Conservation (phyloP, 2,329 filamentous ascomycete genomes). For the Eurotiales sp. region DNA sequence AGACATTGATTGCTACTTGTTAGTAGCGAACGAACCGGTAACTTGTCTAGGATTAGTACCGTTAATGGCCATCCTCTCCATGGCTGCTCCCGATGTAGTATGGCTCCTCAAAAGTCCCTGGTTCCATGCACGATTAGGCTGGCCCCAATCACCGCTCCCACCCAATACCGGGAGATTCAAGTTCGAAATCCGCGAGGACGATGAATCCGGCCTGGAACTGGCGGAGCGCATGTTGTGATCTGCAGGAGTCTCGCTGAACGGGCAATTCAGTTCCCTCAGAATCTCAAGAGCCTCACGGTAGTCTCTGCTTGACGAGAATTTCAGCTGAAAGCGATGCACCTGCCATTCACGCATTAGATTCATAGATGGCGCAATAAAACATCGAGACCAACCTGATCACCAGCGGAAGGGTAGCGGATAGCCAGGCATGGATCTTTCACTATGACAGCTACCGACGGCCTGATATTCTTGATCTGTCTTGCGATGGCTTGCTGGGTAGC, state of each 20-base stretch:
- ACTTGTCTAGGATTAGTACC: slow-evolving; percentile 10
- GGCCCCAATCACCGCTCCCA: not conserved
- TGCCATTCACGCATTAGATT: slow-evolving; percentile 19
- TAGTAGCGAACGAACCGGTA: too few relatives aligned
- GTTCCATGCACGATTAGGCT: not conserved
- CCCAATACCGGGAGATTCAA: not conserved
- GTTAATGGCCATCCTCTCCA: slow-evolving; percentile 1
- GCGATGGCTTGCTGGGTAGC: slow-evolving; percentile 18
- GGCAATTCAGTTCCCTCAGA: slow-evolving; percentile 40
- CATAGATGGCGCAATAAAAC: too few relatives aligned
- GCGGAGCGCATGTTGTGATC: slow-evolving; percentile 20
- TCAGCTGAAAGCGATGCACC: slow-evolving; percentile 45
- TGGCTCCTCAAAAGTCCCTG: slow-evolving; percentile 12
- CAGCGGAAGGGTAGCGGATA: slow-evolving; percentile 38
- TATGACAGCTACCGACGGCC: slow-evolving; percentile 36
- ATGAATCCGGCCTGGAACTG: slow-evolving; percentile 22
- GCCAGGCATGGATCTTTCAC: slow-evolving; percentile 45
- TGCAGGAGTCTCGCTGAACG: slow-evolving; percentile 38
- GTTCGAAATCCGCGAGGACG: slow-evolving; percentile 23
- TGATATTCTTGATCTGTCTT: slow-evolving; percentile 20
- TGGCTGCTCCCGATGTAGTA: slow-evolving; percentile 7
- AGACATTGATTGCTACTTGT: not conserved
- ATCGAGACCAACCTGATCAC: slow-evolving; percentile 24
- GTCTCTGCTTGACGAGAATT: slow-evolving; percentile 38
- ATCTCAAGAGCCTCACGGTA: slow-evolving; percentile 40